phyloP scores from a whole-genome alignment of 164 flowering plant species.

The Litsea cubeba region DNA sequence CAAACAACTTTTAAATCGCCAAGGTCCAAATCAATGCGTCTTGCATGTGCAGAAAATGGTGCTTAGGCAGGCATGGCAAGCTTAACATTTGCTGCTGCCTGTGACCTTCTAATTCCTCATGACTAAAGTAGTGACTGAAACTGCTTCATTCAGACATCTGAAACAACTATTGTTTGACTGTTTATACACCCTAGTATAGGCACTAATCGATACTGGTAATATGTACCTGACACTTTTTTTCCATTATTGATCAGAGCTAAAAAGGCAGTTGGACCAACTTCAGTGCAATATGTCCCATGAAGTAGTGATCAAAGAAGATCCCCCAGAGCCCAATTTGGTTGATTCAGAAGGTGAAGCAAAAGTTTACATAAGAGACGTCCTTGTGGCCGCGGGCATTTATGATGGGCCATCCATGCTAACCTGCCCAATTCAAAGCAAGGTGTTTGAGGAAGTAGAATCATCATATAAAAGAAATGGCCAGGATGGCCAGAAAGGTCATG shows the following conservation, averaged over 20 bases:
- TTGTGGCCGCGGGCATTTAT: conserved; percentile 71
- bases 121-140: too few relatives aligned
- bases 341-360: conserved; percentile 48
- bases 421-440: conserved; percentile 44
- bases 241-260: conserved; percentile 41
- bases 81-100: too few relatives aligned
- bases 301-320: conserved; percentile 27
- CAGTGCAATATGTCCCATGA: conserved; percentile 37
- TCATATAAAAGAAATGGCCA: conserved; percentile 28
- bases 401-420: conserved; percentile 38
- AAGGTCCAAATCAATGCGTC: too few relatives aligned
- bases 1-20: too few relatives aligned
- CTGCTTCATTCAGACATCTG: too few relatives aligned
- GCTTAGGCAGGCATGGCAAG: too few relatives aligned
- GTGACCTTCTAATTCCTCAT: too few relatives aligned
- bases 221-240: not conserved
- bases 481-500: conserved; percentile 24
- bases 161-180: too few relatives aligned
- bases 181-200: not conserved
- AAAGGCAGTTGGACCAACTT: conserved; percentile 63
- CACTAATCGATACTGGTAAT: not conserved
- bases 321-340: conserved; percentile 28
- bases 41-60: too few relatives aligned
- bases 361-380: conserved; percentile 63
- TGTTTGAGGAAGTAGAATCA: conserved; percentile 74